These are phyloP conservation scores for Ambispora gerdemannii DNA, from an alignment of 192 early-diverging fungal genomes.

Conservation along the genomic window DNA sequence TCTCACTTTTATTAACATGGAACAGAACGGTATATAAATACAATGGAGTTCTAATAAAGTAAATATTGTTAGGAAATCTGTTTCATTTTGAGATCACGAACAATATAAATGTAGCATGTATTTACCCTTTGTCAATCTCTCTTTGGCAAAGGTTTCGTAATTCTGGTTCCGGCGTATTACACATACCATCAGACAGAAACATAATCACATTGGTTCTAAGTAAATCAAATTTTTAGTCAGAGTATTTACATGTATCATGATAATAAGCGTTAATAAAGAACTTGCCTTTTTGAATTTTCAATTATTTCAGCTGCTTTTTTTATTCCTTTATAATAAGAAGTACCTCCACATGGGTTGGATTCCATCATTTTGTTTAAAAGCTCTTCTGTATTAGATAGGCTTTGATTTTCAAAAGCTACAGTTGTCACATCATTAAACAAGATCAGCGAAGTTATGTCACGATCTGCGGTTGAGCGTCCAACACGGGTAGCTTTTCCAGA, in stretches of 20 bases:
- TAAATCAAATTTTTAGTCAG: not conserved
- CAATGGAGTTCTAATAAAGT: slow-evolving; percentile 17
- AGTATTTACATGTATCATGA: not conserved
- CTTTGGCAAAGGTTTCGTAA: not conserved
- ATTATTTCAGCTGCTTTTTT: slow-evolving; percentile 11
- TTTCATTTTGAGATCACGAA: not conserved
- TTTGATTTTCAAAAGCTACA: slow-evolving; percentile 16
- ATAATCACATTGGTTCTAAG: slow-evolving; percentile 27
- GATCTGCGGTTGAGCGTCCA: not conserved
- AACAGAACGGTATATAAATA: slow-evolving; percentile 26
- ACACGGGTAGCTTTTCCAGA: not conserved
- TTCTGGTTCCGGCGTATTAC: not conserved
- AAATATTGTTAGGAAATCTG: not conserved
- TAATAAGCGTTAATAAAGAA: not conserved
- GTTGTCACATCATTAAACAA: slow-evolving; percentile 3
- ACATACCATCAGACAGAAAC: slow-evolving; percentile 29
- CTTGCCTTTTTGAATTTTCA: slow-evolving; percentile 23
- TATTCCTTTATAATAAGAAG: slow-evolving; percentile 12
- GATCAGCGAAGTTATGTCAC: slow-evolving; percentile 28
- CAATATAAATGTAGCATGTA: not conserved
- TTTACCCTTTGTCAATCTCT: slow-evolving; percentile 9
- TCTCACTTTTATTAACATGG: too few species aligned
- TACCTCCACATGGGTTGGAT: slow-evolving; percentile 21
- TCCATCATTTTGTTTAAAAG: slow-evolving; percentile 16
- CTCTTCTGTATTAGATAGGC: not conserved